These are phyloP conservation scores for Amyloporia xantha DNA, from an alignment of 768 basidiomycete species.

Conservation along the genomic window DNA sequence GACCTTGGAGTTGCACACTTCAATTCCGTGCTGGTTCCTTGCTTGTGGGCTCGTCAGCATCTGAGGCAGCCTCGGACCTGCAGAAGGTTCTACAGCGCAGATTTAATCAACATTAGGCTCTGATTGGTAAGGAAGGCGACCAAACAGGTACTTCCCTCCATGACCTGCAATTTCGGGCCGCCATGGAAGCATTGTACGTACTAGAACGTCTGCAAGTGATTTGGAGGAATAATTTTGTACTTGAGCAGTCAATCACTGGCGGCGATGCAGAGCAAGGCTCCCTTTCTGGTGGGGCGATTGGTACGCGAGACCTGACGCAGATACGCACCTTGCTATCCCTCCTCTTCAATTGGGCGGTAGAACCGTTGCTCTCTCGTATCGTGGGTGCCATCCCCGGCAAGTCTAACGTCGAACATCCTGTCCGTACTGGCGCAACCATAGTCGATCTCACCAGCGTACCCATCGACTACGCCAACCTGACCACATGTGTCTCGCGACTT, in stretches of 20 bases:
- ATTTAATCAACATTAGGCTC: slow-evolving; percentile 12
- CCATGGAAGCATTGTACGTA: slow-evolving; percentile 45
- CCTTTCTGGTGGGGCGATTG: slow-evolving; percentile 28
- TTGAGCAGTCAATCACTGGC: neutral
- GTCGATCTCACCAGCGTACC: slow-evolving; percentile 38
- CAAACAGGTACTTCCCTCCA: slow-evolving; percentile 24
- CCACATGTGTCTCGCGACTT: slow-evolving; percentile 36
- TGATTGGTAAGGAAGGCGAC: slow-evolving; percentile 2
- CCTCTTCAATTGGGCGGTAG: slow-evolving; percentile 65
- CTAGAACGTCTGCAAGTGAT: slow-evolving; percentile 44
- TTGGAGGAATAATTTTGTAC: slow-evolving; percentile 4
- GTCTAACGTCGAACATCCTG: slow-evolving; percentile 7
- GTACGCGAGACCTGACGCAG: slow-evolving; percentile 58
- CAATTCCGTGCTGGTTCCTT: too few species aligned
- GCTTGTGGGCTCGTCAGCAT: slow-evolving; percentile 13
- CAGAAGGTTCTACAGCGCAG: slow-evolving; percentile 16
- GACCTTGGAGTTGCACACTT: too few species aligned
- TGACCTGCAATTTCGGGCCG: slow-evolving; percentile 45
- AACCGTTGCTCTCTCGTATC: slow-evolving; percentile 44
- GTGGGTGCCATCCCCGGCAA: slow-evolving; percentile 19
- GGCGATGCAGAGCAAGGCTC: neutral
- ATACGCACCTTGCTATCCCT: slow-evolving; percentile 62
- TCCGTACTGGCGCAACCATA: slow-evolving; percentile 26
- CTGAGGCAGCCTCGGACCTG: slow-evolving; percentile 13
- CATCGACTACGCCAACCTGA: slow-evolving; percentile 39